A percentile compares a stretch with the other conserved stretches of the same genome.
These are phyloP conservation scores for Pseudogymnoascus sp. DNA, from an alignment of 2,329 filamentous ascomycete species.

Conservation along the genomic window DNA sequence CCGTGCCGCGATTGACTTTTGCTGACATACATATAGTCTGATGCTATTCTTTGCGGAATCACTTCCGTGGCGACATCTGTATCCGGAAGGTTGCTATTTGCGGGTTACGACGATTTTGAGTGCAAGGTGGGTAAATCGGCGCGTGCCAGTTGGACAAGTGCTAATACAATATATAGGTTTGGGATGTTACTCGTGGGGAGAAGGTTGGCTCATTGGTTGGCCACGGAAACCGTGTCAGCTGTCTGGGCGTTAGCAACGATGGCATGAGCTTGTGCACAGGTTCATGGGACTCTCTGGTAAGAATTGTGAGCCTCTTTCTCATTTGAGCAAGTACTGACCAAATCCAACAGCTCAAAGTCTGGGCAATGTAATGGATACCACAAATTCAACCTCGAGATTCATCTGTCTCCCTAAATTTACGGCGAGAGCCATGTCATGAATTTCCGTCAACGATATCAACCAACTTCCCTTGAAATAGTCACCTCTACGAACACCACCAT, in stretches of 20 bases:
- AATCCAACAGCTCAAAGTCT: slow-evolving; percentile 65
- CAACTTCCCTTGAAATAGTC: not conserved
- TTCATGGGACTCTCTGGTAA: slow-evolving; percentile 97
- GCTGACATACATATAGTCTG: slow-evolving; percentile 53
- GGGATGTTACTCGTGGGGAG: slow-evolving; percentile 93
- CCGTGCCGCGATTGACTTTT: not conserved
- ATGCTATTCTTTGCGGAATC: slow-evolving; percentile 94
- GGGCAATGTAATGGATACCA: slow-evolving; percentile 46
- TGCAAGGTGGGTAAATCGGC: slow-evolving; percentile 70
- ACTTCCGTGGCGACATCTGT: slow-evolving; percentile 98
- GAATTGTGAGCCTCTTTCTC: slow-evolving; percentile 31
- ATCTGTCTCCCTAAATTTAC: slow-evolving; percentile 15
- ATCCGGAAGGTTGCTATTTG: slow-evolving; percentile 88
- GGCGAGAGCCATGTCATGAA: slow-evolving; percentile 2
- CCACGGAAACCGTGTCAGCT: slow-evolving; percentile 98
- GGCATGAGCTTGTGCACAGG: slow-evolving; percentile 98
- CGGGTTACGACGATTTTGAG: slow-evolving; percentile 97
- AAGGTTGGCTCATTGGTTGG: slow-evolving; percentile 94
- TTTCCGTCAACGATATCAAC: slow-evolving; percentile 3
- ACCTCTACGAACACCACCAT: slow-evolving; percentile 4
- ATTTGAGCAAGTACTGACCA: slow-evolving; percentile 26
- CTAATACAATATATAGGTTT: slow-evolving; percentile 56
- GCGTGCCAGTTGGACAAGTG: not conserved
- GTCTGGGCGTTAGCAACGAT: slow-evolving; percentile 96
- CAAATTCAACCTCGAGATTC: slow-evolving; percentile 5